phyloP scores from a whole-genome alignment of 192 early-diverging fungal species.

The Rhizophagus prolifer region DNA sequence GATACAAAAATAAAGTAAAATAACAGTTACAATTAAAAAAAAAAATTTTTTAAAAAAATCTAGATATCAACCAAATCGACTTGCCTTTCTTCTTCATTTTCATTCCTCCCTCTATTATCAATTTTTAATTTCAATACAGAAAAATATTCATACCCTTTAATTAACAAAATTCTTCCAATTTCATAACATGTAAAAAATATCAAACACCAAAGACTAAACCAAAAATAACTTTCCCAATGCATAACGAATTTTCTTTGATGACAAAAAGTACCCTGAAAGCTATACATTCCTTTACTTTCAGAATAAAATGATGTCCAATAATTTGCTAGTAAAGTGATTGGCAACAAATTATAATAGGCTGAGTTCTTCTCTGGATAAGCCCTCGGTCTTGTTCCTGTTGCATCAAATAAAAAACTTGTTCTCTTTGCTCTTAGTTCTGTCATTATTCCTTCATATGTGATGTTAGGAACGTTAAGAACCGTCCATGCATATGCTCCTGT shows the following conservation, averaged over 20 bases:
- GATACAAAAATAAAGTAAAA: too few species aligned
- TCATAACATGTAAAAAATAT: constrained; percentile 18
- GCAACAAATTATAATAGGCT: constrained; percentile 47
- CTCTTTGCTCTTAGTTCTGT: constrained; percentile 54
- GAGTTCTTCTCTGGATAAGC: constrained; percentile 38
- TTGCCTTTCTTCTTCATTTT: too few species aligned
- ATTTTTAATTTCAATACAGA: not conserved
- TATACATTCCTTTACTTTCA: constrained; percentile 65
- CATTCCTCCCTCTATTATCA: not conserved
- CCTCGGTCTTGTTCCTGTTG: constrained; percentile 57
- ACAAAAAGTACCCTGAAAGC: constrained; percentile 67
- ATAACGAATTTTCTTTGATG: constrained; percentile 50
- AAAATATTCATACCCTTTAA: too few species aligned
- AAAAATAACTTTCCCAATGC: constrained; percentile 45
- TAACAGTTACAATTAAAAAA: too few species aligned
- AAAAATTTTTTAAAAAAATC: too few species aligned
- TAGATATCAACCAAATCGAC: too few species aligned
- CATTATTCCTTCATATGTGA: constrained; percentile 52
- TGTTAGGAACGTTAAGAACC: constrained; percentile 45
- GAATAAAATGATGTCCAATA: constrained; percentile 63
- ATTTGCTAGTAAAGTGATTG: constrained; percentile 53
- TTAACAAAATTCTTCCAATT: not conserved
- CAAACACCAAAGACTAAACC: constrained; percentile 44
- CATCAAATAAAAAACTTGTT: constrained; percentile 66
- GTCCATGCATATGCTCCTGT: constrained; percentile 64